phyloP scores from a whole-genome alignment of 331 rosid genomes.

The Malus hybrid region DNA sequence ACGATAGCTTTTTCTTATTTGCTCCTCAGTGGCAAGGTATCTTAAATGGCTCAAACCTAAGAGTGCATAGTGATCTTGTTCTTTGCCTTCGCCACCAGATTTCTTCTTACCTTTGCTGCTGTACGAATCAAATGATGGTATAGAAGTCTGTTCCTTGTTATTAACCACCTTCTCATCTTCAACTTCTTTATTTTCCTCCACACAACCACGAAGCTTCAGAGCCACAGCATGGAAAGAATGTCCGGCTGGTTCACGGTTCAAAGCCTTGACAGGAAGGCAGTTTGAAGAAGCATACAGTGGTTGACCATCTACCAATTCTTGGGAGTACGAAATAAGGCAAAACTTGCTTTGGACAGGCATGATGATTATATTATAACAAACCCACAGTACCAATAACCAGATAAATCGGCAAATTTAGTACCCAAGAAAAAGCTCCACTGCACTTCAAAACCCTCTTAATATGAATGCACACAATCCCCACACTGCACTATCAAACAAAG shows the following conservation, averaged over 20 bases:
- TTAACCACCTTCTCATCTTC: slow-evolving; percentile 43
- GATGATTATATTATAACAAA: background rate
- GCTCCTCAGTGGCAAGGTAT: slow-evolving; percentile 94
- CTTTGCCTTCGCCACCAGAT: slow-evolving; percentile 59
- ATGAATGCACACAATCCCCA: background rate
- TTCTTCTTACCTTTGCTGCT: slow-evolving; percentile 92
- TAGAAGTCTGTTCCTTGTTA: background rate
- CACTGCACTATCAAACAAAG: slow-evolving; percentile 28
- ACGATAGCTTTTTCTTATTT: slow-evolving; percentile 82
- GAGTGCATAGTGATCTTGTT: slow-evolving; percentile 95
- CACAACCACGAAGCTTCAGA: slow-evolving; percentile 62
- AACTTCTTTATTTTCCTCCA: slow-evolving; percentile 33
- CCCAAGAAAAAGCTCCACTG: slow-evolving; percentile 4
- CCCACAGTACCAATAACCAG: background rate
- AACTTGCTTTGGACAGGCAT: slow-evolving; percentile 48
- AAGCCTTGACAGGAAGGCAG: slow-evolving; percentile 70
- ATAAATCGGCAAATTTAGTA: background rate
- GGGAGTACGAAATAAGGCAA: slow-evolving; percentile 51
- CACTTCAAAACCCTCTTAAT: background rate
- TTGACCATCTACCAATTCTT: slow-evolving; percentile 74
- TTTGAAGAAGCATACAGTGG: slow-evolving; percentile 72
- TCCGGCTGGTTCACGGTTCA: slow-evolving; percentile 76
- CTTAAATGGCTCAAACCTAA: slow-evolving; percentile 84
- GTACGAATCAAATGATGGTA: slow-evolving; percentile 65
- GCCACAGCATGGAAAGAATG: slow-evolving; percentile 78